A percentile compares a stretch with the other conserved stretches of the same genome.
Conservation (phyloP, 139 green algal species). For the Coccomyxa sp. region DNA sequence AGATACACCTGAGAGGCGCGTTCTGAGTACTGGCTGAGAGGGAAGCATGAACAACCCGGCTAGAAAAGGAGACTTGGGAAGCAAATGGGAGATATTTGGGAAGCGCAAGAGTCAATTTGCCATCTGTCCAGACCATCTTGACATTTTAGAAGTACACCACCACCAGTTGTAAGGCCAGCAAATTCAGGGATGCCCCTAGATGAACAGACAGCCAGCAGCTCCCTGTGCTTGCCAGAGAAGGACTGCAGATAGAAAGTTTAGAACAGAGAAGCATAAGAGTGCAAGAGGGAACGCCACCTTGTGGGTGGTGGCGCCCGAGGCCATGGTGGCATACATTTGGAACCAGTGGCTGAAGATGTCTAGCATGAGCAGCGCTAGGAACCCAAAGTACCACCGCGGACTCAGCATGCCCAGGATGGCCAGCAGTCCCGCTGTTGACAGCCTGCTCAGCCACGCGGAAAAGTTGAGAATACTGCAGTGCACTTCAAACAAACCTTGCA, state of each 20-base stretch:
- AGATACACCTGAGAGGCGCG: too few species aligned
- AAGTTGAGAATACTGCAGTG: too few species aligned
- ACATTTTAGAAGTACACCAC: too few species aligned
- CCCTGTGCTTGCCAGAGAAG: not conserved
- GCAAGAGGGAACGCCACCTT: constrained; percentile 51
- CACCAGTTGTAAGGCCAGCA: not conserved
- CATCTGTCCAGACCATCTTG: too few species aligned
- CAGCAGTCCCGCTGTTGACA: constrained; percentile 86
- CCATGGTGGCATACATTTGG: constrained; percentile 79
- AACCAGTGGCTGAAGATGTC: constrained; percentile 94
- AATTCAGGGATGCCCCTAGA: not conserved
- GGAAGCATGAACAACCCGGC: too few species aligned
- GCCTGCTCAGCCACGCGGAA: constrained; percentile 23
- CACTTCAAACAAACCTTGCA: too few species aligned
- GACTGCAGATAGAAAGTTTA: not conserved
- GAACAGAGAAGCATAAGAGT: not conserved
- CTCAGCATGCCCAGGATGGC: constrained; percentile 65
- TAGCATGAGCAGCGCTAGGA: constrained; percentile 76
- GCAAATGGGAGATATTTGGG: too few species aligned
- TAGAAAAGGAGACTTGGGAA: too few species aligned
- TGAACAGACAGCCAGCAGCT: not conserved
- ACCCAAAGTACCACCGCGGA: constrained; percentile 39
- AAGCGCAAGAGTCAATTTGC: too few species aligned
- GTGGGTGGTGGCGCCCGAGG: constrained; percentile 59
- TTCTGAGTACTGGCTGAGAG: too few species aligned